These are phyloP conservation scores for Plasmodium knowlesi DNA, from an alignment of 169 alveolate species.

Conservation along the genomic window DNA sequence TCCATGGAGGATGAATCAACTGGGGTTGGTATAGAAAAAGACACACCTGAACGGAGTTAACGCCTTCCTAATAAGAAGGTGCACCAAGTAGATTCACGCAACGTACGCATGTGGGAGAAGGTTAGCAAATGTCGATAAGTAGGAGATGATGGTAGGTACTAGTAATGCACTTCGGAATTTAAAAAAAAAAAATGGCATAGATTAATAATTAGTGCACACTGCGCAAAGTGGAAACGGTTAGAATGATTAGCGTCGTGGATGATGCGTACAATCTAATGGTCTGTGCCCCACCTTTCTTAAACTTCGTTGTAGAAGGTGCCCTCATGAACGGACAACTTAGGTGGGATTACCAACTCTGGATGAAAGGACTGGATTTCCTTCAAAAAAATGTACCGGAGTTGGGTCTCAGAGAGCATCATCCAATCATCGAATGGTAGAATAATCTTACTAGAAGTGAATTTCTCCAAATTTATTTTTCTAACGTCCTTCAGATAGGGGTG, in stretches of 20 bases:
- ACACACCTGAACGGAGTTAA: not conserved
- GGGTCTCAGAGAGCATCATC: conserved; percentile 91
- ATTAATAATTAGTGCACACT: not conserved
- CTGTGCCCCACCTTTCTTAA: not conserved
- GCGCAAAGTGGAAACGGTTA: not conserved
- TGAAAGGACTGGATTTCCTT: conserved; percentile 88
- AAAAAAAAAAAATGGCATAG: not conserved
- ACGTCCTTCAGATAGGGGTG: conserved; percentile 94
- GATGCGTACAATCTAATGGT: not conserved
- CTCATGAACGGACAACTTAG: conserved; percentile 68
- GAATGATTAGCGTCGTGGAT: not conserved
- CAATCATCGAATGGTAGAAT: conserved; percentile 92
- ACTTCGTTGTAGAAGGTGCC: conserved; percentile 18
- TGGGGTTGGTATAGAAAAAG: not conserved
- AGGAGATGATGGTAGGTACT: not conserved
- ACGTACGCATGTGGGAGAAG: not conserved
- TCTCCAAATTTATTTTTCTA: conserved; percentile 78
- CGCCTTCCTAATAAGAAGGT: not conserved
- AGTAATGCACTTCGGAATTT: not conserved
- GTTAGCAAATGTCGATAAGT: not conserved
- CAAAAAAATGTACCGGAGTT: conserved; percentile 87
- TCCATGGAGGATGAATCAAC: not conserved
- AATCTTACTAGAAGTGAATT: conserved; percentile 74
- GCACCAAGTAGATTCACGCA: not conserved
- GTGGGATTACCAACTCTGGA: conserved; percentile 88